A percentile compares a stretch with the other conserved stretches of the same genome.
Conservation (phyloP, 805 yeast species). For the Kluyveromyces nonfermentans region DNA sequence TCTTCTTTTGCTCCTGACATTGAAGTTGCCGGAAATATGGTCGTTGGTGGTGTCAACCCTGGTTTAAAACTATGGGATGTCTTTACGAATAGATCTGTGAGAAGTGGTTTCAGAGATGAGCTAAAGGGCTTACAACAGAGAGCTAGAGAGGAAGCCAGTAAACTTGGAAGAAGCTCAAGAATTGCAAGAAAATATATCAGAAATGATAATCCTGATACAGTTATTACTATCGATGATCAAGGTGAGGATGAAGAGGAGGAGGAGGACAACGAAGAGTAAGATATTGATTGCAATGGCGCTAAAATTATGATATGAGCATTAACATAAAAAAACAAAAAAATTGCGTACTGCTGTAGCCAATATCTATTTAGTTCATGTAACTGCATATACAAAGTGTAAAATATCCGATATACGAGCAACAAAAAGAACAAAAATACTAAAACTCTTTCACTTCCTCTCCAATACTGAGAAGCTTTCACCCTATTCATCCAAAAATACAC, state of each 20-base stretch:
- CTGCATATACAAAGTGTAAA: not conserved
- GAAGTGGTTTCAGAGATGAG: slow-evolving; percentile 55
- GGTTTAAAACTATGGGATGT: slow-evolving; percentile 90
- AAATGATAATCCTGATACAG: slow-evolving; percentile 39
- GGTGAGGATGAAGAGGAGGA: slow-evolving; percentile 54
- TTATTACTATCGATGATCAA: slow-evolving; percentile 56
- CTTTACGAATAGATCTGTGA: slow-evolving; percentile 70
- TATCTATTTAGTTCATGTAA: not conserved
- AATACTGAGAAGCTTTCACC: not conserved
- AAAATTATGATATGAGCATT: slow-evolving; percentile 12
- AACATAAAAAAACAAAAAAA: not conserved
- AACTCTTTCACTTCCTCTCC: not conserved
- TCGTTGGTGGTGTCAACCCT: slow-evolving; percentile 79
- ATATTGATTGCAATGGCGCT: slow-evolving; percentile 3
- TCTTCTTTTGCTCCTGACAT: slow-evolving; percentile 77
- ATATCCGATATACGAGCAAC: not conserved
- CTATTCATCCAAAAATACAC: not conserved
- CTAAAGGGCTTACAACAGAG: slow-evolving; percentile 42
- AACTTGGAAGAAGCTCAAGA: slow-evolving; percentile 56
- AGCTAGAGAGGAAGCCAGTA: slow-evolving; percentile 50
- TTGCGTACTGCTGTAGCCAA: not conserved
- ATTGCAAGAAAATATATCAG: slow-evolving; percentile 62
- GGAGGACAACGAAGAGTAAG: slow-evolving; percentile 38
- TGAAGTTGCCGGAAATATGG: slow-evolving; percentile 76
- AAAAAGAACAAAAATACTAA: slow-evolving; percentile 1